Evolutionary conservation across 148 eudicot genomes (phyloP).

Genomic region (Camellia japonica): DNA sequence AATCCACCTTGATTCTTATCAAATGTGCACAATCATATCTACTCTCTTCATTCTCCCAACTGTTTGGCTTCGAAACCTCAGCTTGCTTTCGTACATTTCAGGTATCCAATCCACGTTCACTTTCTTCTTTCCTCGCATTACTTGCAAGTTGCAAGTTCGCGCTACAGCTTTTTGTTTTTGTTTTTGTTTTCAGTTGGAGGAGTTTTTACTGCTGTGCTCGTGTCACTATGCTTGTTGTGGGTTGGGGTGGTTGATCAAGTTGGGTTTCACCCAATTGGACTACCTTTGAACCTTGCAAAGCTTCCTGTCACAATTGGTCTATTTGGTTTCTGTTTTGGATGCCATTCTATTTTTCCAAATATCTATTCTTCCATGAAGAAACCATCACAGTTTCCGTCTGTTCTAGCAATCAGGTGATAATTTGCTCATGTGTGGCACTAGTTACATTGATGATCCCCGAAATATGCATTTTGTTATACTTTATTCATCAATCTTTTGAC

Average conservation of each 20-base stretch:
- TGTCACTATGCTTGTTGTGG: slow-evolving; percentile 58
- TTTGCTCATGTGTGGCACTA: no score
- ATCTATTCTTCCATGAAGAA: slow-evolving; percentile 61
- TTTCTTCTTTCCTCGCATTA: background rate
- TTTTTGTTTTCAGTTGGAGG: slow-evolving; percentile 50
- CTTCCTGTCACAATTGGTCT: slow-evolving; percentile 60
- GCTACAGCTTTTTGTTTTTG: background rate
- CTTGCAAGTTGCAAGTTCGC: background rate
- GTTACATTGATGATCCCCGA: no score
- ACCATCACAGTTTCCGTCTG: slow-evolving; percentile 36
- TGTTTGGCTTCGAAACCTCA: slow-evolving; percentile 61
- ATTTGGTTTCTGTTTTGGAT: slow-evolving; percentile 56
- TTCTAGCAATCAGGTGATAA: slow-evolving; percentile 38
- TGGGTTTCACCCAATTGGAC: slow-evolving; percentile 42
- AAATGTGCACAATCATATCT: slow-evolving; percentile 36
- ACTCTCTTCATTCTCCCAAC: slow-evolving; percentile 63
- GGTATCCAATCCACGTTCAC: slow-evolving; percentile 18
- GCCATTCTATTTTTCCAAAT: slow-evolving; percentile 70
- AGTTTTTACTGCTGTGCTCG: slow-evolving; percentile 43
- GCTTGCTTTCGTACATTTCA: slow-evolving; percentile 54
- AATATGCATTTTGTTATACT: no score
- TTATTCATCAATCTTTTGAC: no score
- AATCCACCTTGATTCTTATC: slow-evolving; percentile 36
- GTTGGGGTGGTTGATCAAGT: slow-evolving; percentile 46
- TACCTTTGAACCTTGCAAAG: slow-evolving; percentile 31